Percentiles rank a stretch among this genome's conserved stretches.
Conservation (phyloP, 1,139 yeast genomes). For the Saccharomyces hybrid region DNA sequence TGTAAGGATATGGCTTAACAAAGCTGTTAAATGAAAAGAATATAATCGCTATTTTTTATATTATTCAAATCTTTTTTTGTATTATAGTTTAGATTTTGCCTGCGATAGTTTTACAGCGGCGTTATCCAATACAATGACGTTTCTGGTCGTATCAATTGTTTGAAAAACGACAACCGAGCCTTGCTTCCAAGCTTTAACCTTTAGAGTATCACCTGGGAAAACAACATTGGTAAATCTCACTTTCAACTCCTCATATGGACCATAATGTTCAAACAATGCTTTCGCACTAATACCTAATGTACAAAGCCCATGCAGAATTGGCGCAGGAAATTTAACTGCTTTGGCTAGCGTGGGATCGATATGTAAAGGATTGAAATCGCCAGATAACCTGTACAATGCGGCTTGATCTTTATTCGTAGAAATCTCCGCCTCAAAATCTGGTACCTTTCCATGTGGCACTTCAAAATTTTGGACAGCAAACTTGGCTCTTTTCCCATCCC, state of each 20-base stretch:
- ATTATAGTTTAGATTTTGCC: constrained; percentile 21
- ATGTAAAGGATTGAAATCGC: constrained; percentile 93
- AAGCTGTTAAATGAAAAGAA: neutral
- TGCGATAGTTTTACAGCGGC: constrained; percentile 68
- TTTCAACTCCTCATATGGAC: constrained; percentile 77
- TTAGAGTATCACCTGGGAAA: constrained; percentile 92
- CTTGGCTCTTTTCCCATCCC: constrained; percentile 36
- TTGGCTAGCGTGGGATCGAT: constrained; percentile 87
- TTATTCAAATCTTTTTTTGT: neutral
- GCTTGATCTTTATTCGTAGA: constrained; percentile 72
- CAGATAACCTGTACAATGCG: constrained; percentile 82
- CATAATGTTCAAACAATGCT: constrained; percentile 69
- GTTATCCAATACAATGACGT: constrained; percentile 70
- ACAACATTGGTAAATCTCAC: constrained; percentile 88
- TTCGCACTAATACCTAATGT: constrained; percentile 79
- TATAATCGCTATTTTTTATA: neutral
- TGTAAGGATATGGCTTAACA: neutral
- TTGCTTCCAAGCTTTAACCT: constrained; percentile 78
- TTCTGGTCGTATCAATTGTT: constrained; percentile 74
- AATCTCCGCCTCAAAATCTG: constrained; percentile 59
- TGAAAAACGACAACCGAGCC: constrained; percentile 69
- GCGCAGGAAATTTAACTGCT: constrained; percentile 78
- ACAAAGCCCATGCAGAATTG: constrained; percentile 90
- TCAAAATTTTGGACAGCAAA: constrained; percentile 59
- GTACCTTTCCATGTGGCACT: constrained; percentile 51